Evolutionary conservation across 306 rosid species (phyloP).

Genomic region (Erythrophleum fordii): DNA sequence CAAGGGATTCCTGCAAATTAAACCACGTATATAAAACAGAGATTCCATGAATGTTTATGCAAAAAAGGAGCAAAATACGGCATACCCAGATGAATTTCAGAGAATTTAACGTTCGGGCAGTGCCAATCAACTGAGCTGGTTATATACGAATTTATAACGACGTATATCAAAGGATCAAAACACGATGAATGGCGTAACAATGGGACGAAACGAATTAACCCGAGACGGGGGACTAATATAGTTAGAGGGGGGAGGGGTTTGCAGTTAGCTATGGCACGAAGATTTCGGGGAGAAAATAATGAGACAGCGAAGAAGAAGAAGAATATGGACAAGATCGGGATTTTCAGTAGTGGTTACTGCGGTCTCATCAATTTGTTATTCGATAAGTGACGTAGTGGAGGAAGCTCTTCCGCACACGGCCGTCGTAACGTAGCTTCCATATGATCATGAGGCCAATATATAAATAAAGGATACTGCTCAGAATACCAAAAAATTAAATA

Average conservation of each 20-base stretch:
- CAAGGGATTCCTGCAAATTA: not conserved
- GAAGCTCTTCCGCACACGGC: not conserved
- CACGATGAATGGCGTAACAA: not conserved
- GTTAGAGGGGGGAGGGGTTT: not conserved
- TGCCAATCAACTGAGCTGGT: slow-evolving; percentile 7
- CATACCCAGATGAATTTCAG: slow-evolving; percentile 29
- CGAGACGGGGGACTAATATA: not conserved
- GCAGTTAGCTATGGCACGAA: not conserved
- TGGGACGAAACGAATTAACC: not conserved
- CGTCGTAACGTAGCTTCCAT: not conserved
- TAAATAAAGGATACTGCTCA: not conserved
- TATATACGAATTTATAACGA: not conserved
- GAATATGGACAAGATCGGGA: not conserved
- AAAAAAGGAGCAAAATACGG: not conserved
- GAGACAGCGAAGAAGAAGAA: not conserved
- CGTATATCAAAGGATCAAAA: not conserved
- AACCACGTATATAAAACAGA: not conserved
- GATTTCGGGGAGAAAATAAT: not conserved
- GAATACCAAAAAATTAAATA: not conserved
- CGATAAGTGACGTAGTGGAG: not conserved
- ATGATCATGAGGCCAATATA: not conserved
- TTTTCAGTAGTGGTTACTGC: not conserved
- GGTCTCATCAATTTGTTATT: not conserved
- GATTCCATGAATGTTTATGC: not conserved
- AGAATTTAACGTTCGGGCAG: not conserved